These are phyloP conservation scores for Boechera retrofracta DNA, from an alignment of 345 rosid species.

Conservation along the genomic window DNA sequence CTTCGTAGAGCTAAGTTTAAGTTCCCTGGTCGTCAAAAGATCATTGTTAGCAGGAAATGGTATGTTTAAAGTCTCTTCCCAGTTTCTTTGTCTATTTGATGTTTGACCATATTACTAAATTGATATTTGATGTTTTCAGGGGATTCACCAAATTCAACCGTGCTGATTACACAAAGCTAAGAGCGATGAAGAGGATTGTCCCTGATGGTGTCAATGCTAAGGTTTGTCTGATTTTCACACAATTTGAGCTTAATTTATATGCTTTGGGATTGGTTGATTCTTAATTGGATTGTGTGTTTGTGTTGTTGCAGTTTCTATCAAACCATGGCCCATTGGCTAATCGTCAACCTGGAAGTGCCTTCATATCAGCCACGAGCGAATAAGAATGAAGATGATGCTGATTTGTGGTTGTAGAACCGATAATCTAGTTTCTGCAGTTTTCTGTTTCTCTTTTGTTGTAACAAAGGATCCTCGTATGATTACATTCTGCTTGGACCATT, in stretches of 20 bases:
- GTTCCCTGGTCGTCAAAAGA: constrained; percentile 70
- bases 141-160: constrained; percentile 63
- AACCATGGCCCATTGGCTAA: constrained; percentile 49
- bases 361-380: constrained; percentile 39
- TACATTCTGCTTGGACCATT: constrained; percentile 23
- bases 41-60: constrained; percentile 70
- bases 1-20: constrained; percentile 65
- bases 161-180: constrained; percentile 56
- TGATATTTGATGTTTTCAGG: constrained; percentile 39
- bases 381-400: constrained; percentile 32
- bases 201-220: constrained; percentile 68
- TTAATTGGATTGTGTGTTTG: background rate
- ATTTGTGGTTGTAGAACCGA: constrained; percentile 35
- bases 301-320: constrained; percentile 46
- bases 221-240: constrained; percentile 25
- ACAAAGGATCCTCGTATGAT: constrained; percentile 27
- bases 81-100: background rate
- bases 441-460: constrained; percentile 11
- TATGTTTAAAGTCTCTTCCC: constrained; percentile 17
- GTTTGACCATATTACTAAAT: background rate
- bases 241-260: background rate
- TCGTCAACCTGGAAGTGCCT: constrained; percentile 56
- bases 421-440: constrained; percentile 16
- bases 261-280: background rate
- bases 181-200: constrained; percentile 53